Evolutionary conservation across 768 basidiomycete genomes (phyloP), one percentile per base, ranked within the genome.

Genomic region (Pleurotus sapidus): DNA sequence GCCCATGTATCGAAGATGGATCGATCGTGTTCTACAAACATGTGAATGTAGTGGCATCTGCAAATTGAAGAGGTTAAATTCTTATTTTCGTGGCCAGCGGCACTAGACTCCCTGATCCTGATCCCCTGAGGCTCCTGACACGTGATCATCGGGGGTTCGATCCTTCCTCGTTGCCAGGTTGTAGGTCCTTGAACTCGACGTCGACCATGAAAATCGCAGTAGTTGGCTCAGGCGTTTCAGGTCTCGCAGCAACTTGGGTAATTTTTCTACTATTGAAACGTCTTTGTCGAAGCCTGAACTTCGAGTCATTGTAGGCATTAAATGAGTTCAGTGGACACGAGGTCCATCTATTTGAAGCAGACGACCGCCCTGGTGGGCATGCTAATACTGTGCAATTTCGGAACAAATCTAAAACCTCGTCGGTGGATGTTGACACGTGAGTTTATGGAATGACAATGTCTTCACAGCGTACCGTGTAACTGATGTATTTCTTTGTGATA

Each of bases 171-270:
- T n/a, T n/a, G n/a, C n/a, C n/a, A n/a, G n/a, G n/a, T n/a, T n/a
- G n/a, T n/a, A n/a, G n/a, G n/a, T n/a, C n/a, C n/a, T n/a, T n/a
- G n/a, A n/a, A n/a, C n/a, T n/a, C n/a, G n/a, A n/a, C n/a, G n/a
- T n/a, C 40, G 17, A 51, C 58, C 56, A 83, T 84, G 82, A 85
- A 77, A 63, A 74, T 91, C 46, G 90, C 89, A 2, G 84, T 91
- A 25, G 80, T 92, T 17, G 91, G 89, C 4, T 85, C 87, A 45
- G 89, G 89, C 6, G 84, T 88, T n/a, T 84, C 87, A 34, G 89
- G 89, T n/a, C 78, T 93, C 3, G 86, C 78, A 17, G 86, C 88
- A 12, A 84, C 86, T 8, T 92, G 89, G 88, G 88, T 85, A 56
- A 60, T 47, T 14, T 25, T 8, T n/a, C 8, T 49, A 24, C 5